Conservation (phyloP, 1,284 basidiomycete genomes). For the Grifola frondosa region DNA sequence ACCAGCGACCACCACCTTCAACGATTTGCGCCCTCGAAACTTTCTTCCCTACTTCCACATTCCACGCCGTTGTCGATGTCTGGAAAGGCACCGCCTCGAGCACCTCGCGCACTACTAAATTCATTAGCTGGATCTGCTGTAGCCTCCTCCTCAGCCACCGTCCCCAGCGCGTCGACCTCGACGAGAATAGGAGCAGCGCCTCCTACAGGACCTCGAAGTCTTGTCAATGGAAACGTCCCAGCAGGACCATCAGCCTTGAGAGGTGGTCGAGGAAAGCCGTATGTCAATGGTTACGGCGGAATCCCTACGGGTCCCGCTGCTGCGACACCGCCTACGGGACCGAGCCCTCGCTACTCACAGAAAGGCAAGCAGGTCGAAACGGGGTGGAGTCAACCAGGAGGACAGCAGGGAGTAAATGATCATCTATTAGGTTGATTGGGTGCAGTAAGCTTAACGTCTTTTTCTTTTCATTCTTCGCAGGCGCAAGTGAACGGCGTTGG, state of each 20-base stretch:
- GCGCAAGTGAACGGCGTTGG: conserved; percentile 30
- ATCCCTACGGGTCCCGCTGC: conserved; percentile 25
- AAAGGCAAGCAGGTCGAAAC: conserved; percentile 37
- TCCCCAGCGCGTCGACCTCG: conserved; percentile 30
- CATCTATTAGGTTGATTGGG: conserved; percentile 13
- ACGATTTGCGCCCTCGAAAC: conserved; percentile 11
- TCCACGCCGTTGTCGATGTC: conserved; percentile 46
- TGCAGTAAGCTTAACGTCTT: conserved; percentile 26
- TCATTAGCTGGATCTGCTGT: conserved; percentile 35
- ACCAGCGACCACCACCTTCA: conserved; percentile 24
- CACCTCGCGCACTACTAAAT: conserved; percentile 64
- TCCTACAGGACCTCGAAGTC: conserved; percentile 60
- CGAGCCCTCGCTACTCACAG: conserved; percentile 25
- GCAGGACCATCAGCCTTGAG: conserved; percentile 13
- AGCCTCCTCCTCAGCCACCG: conserved; percentile 23
- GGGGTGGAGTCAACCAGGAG: conserved; percentile 14
- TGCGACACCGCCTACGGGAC: conserved; percentile 29
- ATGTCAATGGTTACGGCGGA: conserved; percentile 30
- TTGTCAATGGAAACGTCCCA: conserved; percentile 36
- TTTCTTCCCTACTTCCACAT: conserved; percentile 10
- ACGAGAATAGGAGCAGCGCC: conserved; percentile 48
- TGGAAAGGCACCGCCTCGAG: conserved; percentile 71
- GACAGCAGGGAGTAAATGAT: conserved; percentile 25
- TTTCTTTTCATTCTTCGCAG: conserved; percentile 19
- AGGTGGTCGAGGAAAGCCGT: conserved; percentile 27